These are phyloP conservation scores for Croton setiger DNA, from an alignment of 441 rosid species.

Conservation along the genomic window DNA sequence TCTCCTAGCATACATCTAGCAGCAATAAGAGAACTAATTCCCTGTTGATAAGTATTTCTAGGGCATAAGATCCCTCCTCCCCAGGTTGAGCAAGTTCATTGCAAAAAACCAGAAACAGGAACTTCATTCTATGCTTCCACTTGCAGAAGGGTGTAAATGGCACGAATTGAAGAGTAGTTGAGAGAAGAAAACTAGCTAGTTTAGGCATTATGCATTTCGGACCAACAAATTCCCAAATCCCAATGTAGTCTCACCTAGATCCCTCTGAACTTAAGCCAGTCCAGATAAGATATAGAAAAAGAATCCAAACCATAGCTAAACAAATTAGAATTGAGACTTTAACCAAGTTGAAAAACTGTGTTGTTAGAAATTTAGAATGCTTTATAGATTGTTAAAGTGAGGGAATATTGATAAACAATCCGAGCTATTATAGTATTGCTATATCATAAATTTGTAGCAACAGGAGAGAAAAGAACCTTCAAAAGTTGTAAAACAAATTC, in stretches of 20 bases:
- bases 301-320: background rate
- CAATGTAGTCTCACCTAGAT: background rate
- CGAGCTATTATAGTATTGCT: too few relatives aligned
- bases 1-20: background rate
- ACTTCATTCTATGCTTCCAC: background rate
- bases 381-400: background rate
- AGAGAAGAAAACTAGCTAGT: background rate
- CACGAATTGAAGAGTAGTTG: background rate
- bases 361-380: background rate
- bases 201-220: background rate
- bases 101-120: background rate
- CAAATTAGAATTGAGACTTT: background rate
- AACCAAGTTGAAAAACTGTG: background rate
- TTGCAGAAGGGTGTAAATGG: background rate
- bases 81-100: background rate
- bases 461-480: constrained; percentile 49
- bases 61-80: background rate
- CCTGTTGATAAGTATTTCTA: background rate
- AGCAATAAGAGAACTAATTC: background rate
- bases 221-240: background rate
- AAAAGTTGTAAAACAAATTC: constrained; percentile 95
- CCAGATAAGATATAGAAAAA: background rate
- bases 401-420: background rate
- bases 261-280: background rate
- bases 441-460: background rate